Evolutionary conservation across 768 basidiomycete species (phyloP), one percentile per base, ranked within the genome.

Genomic region (Nidularia pulvinata): DNA sequence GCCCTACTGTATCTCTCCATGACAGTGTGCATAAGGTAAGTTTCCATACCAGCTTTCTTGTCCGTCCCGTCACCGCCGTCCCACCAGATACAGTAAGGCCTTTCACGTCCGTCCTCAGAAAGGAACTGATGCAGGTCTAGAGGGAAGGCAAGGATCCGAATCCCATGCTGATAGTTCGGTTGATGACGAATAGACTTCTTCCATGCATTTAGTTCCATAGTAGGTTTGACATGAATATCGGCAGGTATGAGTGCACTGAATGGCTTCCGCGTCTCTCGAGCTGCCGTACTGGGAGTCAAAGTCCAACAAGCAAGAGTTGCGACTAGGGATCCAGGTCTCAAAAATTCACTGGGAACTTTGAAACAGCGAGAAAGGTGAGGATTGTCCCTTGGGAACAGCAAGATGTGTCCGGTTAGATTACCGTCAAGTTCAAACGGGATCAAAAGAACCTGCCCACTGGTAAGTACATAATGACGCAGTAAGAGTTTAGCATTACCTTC

Each of bases 321-420:
- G n/a, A n/a, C n/a, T n/a, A n/a, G n/a, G n/a, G n/a, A n/a, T n/a
- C n/a, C n/a, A n/a, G n/a, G n/a, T n/a, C n/a, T 39, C 37, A 62
- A 64, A 16, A 76, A 54, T n/a, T 75, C 69, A 1, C 44, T 11
- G 1, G 79, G 80, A 2, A 84, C 74, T 42, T 72, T 70, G 46
- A 85, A 69, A 11, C 68, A 60, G 4, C 61, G n/a, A n/a, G n/a
- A n/a, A n/a, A n/a, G n/a, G n/a, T n/a, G n/a, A n/a, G n/a, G n/a
- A n/a, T n/a, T n/a, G n/a, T n/a, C n/a, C 9, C 71, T 63, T 22
- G 82, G 74, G 57, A 85, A 81, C n/a, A 90, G 59, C n/a, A 89
- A 39, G 33, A 88, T 71, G 35, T 82, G 62, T 6, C 81, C 88
- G 11, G 77, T 73, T 46, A 79, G 65, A 35, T 69, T 65, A 25